Conservation (phyloP, 306 rosid genomes). For the Comarum palustre region DNA sequence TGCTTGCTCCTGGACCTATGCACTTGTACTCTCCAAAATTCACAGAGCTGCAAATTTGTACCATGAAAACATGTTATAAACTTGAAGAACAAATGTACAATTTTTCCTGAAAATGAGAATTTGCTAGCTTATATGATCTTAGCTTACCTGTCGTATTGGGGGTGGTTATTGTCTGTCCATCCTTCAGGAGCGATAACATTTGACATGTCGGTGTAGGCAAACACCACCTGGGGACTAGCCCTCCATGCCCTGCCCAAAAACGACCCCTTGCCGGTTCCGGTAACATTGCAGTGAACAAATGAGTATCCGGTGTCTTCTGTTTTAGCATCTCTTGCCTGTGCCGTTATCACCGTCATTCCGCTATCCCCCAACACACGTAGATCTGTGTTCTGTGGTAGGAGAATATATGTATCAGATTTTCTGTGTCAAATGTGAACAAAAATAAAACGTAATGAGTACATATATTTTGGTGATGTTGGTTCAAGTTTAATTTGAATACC, state of each 20-base stretch:
- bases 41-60: slow-evolving; percentile 26
- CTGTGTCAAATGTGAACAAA: neutral
- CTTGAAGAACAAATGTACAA: neutral
- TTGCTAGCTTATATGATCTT: slow-evolving; percentile 15
- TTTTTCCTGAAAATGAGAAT: neutral
- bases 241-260: slow-evolving; percentile 62
- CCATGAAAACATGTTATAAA: neutral
- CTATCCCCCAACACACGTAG: slow-evolving; percentile 24
- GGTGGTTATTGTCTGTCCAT: slow-evolving; percentile 37
- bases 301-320: slow-evolving; percentile 31
- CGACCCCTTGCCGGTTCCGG: slow-evolving; percentile 34
- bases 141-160: slow-evolving; percentile 19
- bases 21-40: slow-evolving; percentile 43
- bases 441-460: neutral
- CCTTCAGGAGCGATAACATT: slow-evolving; percentile 27
- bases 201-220: slow-evolving; percentile 37
- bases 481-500: slow-evolving; percentile 19
- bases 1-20: slow-evolving; percentile 27
- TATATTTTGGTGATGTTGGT: neutral
- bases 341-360: slow-evolving; percentile 40
- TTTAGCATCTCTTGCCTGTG: slow-evolving; percentile 40
- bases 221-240: slow-evolving; percentile 34
- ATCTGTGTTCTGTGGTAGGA: slow-evolving; percentile 30
- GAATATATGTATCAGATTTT: neutral
- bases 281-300: slow-evolving; percentile 50